Evolutionary conservation across 441 rosid species (phyloP), one percentile per base, ranked within the genome.

Genomic region (Populus trichocarpa): DNA sequence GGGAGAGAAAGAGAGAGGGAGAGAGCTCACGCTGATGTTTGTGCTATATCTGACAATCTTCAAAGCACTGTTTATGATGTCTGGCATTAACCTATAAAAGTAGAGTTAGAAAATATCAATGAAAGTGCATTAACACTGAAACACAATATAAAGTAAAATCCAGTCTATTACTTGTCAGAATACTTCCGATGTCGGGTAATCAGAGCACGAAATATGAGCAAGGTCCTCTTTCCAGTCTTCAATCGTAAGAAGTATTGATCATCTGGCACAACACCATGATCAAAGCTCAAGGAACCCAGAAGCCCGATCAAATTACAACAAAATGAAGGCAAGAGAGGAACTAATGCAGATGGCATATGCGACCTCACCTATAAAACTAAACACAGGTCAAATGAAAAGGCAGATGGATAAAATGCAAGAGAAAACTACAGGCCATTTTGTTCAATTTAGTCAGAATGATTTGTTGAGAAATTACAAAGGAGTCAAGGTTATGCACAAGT

Each of bases 131-230:
- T 59, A 76, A 79, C 35, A 16, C 38, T 72, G 70, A 61, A 68
- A 59, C 36, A 68, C 42, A 65, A 72, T 70, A 69, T 23, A 61
- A 75, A 63, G 71, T 71, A 70, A 22, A 67, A 33, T 36, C 5
- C 12, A 77, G 22, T 63, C 22, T 75, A 79, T 81, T 92, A 94
- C 98, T 87, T 92, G 79, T 94, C 95, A 80, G 92, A 88, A 85
- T 87, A 86, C 80, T 91, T 92, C 81, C 98, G 90, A 67, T 94
- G 98, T 69, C 96, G 87, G 78, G 92, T 94, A 69, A 90, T 85
- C 79, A 94, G 86, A 69, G 87, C 76, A 86, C 89, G 84, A 81
- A 94, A 94, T 82, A 94, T 86, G 77, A 86, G 90, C 87, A 92
- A 87, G 82, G 89, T 86, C 83, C 97, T 92, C 83, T 94, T 94